Conservation (phyloP, 306 rosid species). For the Glycine soja region DNA sequence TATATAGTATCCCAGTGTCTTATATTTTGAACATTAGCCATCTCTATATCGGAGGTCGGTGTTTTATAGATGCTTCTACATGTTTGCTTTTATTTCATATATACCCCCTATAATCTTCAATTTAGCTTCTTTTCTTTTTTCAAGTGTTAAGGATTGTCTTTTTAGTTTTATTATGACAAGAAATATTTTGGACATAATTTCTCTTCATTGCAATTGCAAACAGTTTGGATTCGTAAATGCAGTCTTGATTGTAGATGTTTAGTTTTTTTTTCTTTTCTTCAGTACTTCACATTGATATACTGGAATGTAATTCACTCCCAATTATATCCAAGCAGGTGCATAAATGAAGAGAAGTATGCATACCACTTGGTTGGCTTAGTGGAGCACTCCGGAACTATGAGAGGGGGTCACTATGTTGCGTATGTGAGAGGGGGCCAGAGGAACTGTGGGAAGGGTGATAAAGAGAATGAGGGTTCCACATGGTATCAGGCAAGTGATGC, state of each 20-base stretch:
- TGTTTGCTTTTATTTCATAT: conserved; percentile 9
- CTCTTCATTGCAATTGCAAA: background rate
- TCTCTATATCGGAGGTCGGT: background rate
- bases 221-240: conserved; percentile 20
- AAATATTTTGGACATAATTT: conserved; percentile 19
- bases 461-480: conserved; percentile 47
- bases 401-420: conserved; percentile 94
- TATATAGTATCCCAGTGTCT: no score
- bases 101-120: conserved; percentile 5
- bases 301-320: conserved; percentile 33
- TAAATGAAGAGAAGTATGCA: conserved; percentile 58
- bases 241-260: background rate
- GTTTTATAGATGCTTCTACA: background rate
- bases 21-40: no score
- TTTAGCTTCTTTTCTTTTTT: background rate
- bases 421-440: conserved; percentile 74
- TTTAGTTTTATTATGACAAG: background rate
- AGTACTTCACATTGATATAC: background rate
- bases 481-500: conserved; percentile 96
- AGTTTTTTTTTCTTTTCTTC: no score
- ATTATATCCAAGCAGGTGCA: conserved; percentile 58
- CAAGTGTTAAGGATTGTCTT: background rate
- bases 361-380: conserved; percentile 79
- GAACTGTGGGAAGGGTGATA: conserved; percentile 50
- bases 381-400: conserved; percentile 88